phyloP scores from a whole-genome alignment of 768 basidiomycete genomes.

The Suillus spraguei region DNA sequence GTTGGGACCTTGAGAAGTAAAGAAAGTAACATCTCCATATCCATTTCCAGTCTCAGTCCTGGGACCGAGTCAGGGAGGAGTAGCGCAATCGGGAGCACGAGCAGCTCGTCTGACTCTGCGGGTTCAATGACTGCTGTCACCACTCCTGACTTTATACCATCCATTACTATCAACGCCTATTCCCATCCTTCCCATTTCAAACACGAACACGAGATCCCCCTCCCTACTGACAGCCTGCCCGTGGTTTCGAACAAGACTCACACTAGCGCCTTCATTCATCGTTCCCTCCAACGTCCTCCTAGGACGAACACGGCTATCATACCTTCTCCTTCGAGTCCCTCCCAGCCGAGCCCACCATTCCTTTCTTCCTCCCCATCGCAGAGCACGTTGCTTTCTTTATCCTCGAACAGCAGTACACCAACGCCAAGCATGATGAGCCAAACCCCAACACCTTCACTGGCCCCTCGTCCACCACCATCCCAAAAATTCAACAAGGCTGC shows the following conservation, averaged over 20 bases:
- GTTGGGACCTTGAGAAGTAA: conserved; percentile 5
- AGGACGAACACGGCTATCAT: background rate
- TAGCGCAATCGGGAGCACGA: background rate
- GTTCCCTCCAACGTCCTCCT: background rate
- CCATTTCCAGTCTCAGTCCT: background rate
- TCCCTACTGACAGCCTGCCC: background rate
- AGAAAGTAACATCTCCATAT: background rate
- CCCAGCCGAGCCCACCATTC: background rate
- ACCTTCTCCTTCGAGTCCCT: background rate
- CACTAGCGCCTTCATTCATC: background rate
- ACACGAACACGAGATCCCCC: conserved; percentile 10
- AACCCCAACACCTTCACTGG: background rate
- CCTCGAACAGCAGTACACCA: background rate
- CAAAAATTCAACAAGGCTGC: background rate
- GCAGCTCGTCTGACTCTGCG: background rate
- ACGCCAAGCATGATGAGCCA: background rate
- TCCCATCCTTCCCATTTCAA: conserved; percentile 21
- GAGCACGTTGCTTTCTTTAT: background rate
- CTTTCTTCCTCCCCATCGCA: background rate
- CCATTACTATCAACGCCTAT: no score
- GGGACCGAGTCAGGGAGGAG: background rate
- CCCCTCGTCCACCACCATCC: background rate
- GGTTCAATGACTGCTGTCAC: background rate
- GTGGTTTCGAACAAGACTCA: background rate
- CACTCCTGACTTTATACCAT: background rate